phyloP scores from a whole-genome alignment of 1,284 basidiomycete species.

The Puccinia polysora region DNA sequence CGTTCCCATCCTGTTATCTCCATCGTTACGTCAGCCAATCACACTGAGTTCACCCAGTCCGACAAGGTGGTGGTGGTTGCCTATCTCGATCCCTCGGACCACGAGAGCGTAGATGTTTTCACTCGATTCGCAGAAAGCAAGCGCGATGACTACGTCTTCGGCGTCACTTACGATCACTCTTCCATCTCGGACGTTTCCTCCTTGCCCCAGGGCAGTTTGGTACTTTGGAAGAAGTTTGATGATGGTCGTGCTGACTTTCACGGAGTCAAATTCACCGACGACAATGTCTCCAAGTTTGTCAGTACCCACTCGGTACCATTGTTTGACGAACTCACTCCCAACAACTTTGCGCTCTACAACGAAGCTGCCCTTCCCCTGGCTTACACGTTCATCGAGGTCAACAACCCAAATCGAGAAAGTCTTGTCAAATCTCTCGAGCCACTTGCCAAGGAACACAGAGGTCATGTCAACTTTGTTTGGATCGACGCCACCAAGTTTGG shows the following conservation, averaged over 20 bases:
- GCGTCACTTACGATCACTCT: conserved; percentile 67
- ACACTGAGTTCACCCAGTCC: conserved; percentile 77
- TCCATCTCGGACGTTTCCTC: conserved; percentile 69
- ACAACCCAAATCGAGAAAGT: conserved; percentile 62
- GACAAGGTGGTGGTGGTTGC: conserved; percentile 89
- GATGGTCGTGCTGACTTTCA: conserved; percentile 65
- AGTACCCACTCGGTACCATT: conserved; percentile 78
- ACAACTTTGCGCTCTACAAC: conserved; percentile 88
- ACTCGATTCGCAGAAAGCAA: conserved; percentile 73
- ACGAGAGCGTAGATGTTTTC: conserved; percentile 68
- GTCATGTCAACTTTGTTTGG: conserved; percentile 94
- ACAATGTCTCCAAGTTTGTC: conserved; percentile 72
- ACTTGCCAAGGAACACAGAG: conserved; percentile 73
- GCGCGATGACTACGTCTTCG: conserved; percentile 91
- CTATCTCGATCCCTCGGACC: conserved; percentile 68
- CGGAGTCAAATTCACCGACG: conserved; percentile 56
- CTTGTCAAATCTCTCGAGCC: conserved; percentile 68
- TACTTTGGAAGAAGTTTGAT: conserved; percentile 90
- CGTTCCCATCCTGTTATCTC: conserved; percentile 94
- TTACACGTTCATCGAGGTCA: conserved; percentile 88
- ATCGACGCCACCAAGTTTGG: conserved; percentile 93
- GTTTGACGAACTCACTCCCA: conserved; percentile 86
- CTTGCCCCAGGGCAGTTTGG: conserved; percentile 67
- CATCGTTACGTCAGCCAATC: conserved; percentile 67
- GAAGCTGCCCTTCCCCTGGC: conserved; percentile 78